Base-by-base conservation (phyloP, 2,329 filamentous ascomycete species). In the Apiospora phragmitis region DNA sequence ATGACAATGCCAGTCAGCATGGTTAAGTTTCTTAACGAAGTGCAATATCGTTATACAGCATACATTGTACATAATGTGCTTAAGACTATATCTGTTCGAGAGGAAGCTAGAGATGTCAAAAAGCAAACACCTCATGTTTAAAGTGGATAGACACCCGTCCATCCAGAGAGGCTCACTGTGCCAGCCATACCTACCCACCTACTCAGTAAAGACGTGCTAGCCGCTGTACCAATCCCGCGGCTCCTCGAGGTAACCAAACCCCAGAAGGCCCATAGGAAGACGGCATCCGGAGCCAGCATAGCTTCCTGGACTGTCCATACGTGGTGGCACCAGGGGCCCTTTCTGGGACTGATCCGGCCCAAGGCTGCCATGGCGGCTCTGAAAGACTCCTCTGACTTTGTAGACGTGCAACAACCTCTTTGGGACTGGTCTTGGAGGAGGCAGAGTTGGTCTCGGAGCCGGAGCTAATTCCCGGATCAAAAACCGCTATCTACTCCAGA, bases 301-400 rank as follows among this genome's bases (percentile, higher is more conserved):
- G 47, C 67, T 62, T 69, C 67, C 32, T 69, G 67, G 2, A 69
- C 43, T 3, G 47, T 69, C 67, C 67, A 69, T 59, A 69, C 41
- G 18, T 47, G 47, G 24, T 47, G 35, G 47, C 67, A 69, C 67
- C 67, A 69, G 24, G 32, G 12, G 18, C 47, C 35, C 32, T 55
- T 38, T n/a, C 12, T 21, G n/a, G 45, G 43, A 16, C 47, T 14
- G 8, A 69, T 69, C 32, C 21, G 55, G 3, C 49, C n/a, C n/a
- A 69, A 7, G 21, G 67, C 43, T 14, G 11, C 3, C 32, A 69
- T 42, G 49, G 55, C 32, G 32, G 67, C 67, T 21, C 47, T 6
- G 32, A 55, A 41, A 0, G 26, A 16, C n/a, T 55, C 26, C 29
- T 59, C 26, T 18, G 51, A 59, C 16, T 29, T 18, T 4, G 16